These are phyloP conservation scores for Tylopilus felleus DNA, from an alignment of 768 basidiomycete species.

Conservation along the genomic window DNA sequence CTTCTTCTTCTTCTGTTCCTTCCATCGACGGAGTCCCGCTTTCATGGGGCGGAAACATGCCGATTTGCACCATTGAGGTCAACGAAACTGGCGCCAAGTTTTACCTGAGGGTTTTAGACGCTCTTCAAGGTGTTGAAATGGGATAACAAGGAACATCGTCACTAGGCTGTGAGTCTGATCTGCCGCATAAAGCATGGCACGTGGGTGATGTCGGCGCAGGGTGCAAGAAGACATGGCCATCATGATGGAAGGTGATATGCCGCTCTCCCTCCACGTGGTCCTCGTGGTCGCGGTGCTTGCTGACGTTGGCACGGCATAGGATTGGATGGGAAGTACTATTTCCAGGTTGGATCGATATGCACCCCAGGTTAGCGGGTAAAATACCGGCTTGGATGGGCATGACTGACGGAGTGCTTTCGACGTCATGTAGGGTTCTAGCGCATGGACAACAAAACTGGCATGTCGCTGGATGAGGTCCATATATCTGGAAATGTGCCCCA, in stretches of 20 bases:
- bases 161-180: constrained; percentile 51
- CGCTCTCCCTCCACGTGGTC: constrained; percentile 5
- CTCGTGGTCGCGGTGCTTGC: constrained; percentile 15
- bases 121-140: constrained; percentile 21
- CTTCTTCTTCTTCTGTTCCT: constrained; percentile 6
- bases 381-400: background rate
- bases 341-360: constrained; percentile 70
- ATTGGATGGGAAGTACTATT: constrained; percentile 65
- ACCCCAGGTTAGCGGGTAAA: constrained; percentile 47
- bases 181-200: background rate
- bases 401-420: background rate
- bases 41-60: constrained; percentile 42
- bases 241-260: constrained; percentile 53
- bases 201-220: constrained; percentile 28
- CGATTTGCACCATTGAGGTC: constrained; percentile 52
- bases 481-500: constrained; percentile 65
- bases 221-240: constrained; percentile 57
- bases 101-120: constrained; percentile 39
- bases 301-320: constrained; percentile 38
- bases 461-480: constrained; percentile 71
- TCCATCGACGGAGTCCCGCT: constrained; percentile 24
- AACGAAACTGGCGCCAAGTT: constrained; percentile 47
- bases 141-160: constrained; percentile 52
- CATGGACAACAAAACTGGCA: constrained; percentile 71
- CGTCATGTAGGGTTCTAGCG: constrained; percentile 64